phyloP scores from a whole-genome alignment of 495 filamentous ascomycete genomes.

The Aspergillus steynii region DNA sequence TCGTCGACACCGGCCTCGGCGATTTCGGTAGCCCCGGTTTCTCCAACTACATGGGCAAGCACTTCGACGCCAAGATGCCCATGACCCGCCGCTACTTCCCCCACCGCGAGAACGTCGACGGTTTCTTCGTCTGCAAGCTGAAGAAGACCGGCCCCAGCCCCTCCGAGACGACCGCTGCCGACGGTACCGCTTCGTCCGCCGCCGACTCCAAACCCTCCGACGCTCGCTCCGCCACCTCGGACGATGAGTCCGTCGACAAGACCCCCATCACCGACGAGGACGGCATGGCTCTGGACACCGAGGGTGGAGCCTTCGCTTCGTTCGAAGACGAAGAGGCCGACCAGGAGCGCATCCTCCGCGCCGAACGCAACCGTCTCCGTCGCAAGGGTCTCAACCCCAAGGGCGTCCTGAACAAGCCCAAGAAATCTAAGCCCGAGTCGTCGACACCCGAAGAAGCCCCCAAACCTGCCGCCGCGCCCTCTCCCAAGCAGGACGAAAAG shows the following conservation, averaged over 20 bases:
- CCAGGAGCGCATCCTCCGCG: slow-evolving; percentile 57
- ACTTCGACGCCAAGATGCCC: slow-evolving; percentile 81
- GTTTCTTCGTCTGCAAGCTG: slow-evolving; percentile 97
- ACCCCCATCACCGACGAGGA: slow-evolving; percentile 50
- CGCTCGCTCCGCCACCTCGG: slow-evolving; percentile 22
- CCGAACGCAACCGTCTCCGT: slow-evolving; percentile 55
- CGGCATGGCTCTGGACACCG: slow-evolving; percentile 24
- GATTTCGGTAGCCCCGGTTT: slow-evolving; percentile 94
- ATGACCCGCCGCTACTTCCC: slow-evolving; percentile 89
- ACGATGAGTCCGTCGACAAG: slow-evolving; percentile 41
- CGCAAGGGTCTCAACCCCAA: slow-evolving; percentile 69
- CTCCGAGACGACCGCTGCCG: slow-evolving; percentile 44
- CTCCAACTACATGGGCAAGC: slow-evolving; percentile 82
- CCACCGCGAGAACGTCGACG: slow-evolving; percentile 94
- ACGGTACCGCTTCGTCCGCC: slow-evolving; percentile 14
- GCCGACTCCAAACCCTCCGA: slow-evolving; percentile 17
- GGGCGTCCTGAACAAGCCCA: slow-evolving; percentile 49
- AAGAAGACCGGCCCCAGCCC: slow-evolving; percentile 85
- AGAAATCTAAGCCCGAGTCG: slow-evolving; percentile 27
- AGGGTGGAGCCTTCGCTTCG: slow-evolving; percentile 59
- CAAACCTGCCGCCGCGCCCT: not conserved
- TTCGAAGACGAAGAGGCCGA: slow-evolving; percentile 69
- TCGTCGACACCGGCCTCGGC: slow-evolving; percentile 85
- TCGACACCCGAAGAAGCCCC: slow-evolving; percentile 15
- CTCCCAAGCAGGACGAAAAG: slow-evolving; percentile 13